phyloP scores from a whole-genome alignment of 1,284 basidiomycete species.

The Ceratobasidium sp. region DNA sequence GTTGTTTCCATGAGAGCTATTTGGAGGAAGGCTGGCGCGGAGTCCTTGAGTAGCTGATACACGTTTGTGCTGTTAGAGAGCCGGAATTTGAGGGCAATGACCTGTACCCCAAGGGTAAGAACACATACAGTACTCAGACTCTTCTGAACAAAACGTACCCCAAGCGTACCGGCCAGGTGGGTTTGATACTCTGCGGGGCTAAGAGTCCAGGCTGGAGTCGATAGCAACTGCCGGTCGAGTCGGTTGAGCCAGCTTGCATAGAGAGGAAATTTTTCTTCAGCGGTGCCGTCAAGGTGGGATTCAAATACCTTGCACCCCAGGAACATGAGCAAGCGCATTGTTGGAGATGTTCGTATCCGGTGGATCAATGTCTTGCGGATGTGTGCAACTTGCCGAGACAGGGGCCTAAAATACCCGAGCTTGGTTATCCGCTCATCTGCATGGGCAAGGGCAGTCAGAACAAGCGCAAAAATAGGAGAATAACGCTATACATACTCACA shows the following conservation, averaged over 20 bases:
- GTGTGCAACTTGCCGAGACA: background rate
- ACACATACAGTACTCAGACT: background rate
- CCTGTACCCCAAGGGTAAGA: background rate
- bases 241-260: conserved; percentile 1
- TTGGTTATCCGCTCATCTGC: conserved; percentile 14
- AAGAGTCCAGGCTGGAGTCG: background rate
- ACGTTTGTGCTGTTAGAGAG: background rate
- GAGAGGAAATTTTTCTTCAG: background rate
- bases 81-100: conserved; percentile 2
- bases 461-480: background rate
- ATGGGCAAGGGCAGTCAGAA: background rate
- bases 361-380: background rate
- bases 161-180: background rate
- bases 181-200: background rate
- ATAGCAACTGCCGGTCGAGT: background rate
- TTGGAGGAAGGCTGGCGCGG: conserved; percentile 12
- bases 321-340: background rate
- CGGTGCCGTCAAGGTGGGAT: background rate
- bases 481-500: background rate
- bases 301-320: background rate
- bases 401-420: conserved; percentile 1
- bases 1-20: background rate
- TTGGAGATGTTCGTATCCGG: background rate
- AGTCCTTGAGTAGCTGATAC: background rate
- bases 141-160: background rate